Base-by-base conservation (phyloP, 257 asterid genomes). In the Capsicum chinense region DNA sequence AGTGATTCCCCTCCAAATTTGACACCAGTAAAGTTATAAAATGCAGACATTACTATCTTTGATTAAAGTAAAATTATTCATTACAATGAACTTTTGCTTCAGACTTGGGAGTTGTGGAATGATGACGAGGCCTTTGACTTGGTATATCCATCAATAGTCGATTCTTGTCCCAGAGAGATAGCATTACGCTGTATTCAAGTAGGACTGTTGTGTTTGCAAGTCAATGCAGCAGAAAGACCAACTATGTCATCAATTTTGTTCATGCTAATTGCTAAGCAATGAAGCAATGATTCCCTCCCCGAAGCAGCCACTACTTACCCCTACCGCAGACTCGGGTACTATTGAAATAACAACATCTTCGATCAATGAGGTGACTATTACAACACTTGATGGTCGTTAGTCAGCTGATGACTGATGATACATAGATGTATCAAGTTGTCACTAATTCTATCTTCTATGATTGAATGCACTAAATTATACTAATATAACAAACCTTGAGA, bases 81-180 rank as follows among this genome's bases (percentile, higher is more conserved):
- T 13, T n/a, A 33, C 37, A 47, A 68, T 21, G 35, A 63, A n/a
- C 60, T 59, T 1, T 5, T 58, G 17, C 14, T 76, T 64, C 66
- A 89, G 91, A 89, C 85, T 6, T 86, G 91, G 91, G 79, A 82
- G 21, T 78, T 89, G n/a, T 87, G 90, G 86, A 82, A 17, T 10
- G 88, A 87, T 12, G 86, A 79, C 5, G 83, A 47, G 9, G 63
- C 73, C 48, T 16, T 82, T 6, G 85, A 85, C 7, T 59, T 82
- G 8, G 11, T 78, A 57, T 87, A 89, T 85, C 85, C 87, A 59
- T 13, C 80, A 3, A 39, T 76, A 10, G 87, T 59, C 26, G 87
- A 67, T 17, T 80, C 83, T 0, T 85, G 48, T 50, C 12, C 64
- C 26, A 9, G 9, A 1, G 63, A 54, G 73, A 88, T 85, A 80